Evolutionary conservation across 129 eudicot genomes (phyloP).

Genomic region (Escallonia herrerae): DNA sequence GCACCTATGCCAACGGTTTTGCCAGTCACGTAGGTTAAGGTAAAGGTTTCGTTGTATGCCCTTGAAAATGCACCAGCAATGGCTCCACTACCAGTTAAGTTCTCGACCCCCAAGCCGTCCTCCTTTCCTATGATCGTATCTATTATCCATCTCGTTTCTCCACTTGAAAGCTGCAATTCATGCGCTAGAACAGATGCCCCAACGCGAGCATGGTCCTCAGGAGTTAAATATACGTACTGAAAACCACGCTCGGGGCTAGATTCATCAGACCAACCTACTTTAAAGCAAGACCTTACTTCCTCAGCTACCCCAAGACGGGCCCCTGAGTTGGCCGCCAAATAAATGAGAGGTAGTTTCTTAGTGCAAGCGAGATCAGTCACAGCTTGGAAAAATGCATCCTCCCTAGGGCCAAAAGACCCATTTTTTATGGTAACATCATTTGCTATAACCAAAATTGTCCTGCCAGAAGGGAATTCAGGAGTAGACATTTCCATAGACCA

Average conservation of each 20-base stretch:
- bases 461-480: slow-evolving; percentile 92
- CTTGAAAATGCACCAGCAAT: slow-evolving; percentile 89
- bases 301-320: slow-evolving; percentile 98
- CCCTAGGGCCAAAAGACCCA: slow-evolving; percentile 95
- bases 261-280: slow-evolving; percentile 95
- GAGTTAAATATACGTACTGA: slow-evolving; percentile 80
- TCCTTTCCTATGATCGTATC: slow-evolving; percentile 90
- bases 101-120: slow-evolving; percentile 96
- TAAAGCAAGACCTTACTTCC: slow-evolving; percentile 90
- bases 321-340: slow-evolving; percentile 96
- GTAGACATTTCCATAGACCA: slow-evolving; percentile 92
- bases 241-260: slow-evolving; percentile 79
- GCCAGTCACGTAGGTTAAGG: slow-evolving; percentile 89
- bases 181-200: slow-evolving; percentile 82
- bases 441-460: slow-evolving; percentile 70
- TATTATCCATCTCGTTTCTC: slow-evolving; percentile 78
- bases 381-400: slow-evolving; percentile 89
- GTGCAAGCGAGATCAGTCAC: slow-evolving; percentile 81
- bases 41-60: slow-evolving; percentile 90
- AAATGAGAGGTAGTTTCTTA: slow-evolving; percentile 78
- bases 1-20: slow-evolving; percentile 98
- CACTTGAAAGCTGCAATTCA: slow-evolving; percentile 51
- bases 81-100: slow-evolving; percentile 95
- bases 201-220: slow-evolving; percentile 61
- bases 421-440: slow-evolving; percentile 91